Evolutionary conservation across 225 moss, liverwort and hornwort genomes (phyloP), one percentile per base, ranked within the genome.

Genomic region (Bryoerythrophyllum caledonicum): DNA sequence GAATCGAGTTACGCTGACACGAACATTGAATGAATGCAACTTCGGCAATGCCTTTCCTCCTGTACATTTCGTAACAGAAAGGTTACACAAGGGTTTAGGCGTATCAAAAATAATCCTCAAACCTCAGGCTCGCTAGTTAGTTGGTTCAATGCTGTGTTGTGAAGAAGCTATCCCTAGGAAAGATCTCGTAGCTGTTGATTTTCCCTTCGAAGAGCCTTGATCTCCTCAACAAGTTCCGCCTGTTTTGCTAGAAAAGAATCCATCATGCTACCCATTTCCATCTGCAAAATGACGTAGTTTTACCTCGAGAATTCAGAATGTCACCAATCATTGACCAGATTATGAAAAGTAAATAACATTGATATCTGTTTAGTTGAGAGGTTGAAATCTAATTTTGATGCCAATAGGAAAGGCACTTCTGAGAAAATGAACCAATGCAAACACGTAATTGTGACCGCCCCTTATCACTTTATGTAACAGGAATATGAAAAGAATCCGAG

Each of bases 251-350:
- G 19, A 55, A 93, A 83, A 12, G 68, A 84, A 70, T 91, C 83
- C 89, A 89, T 91, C 87, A 89, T 91, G 65, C 65, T 82, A 64
- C 75, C 68, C 89, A 89, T 91, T 74, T 91, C 89, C 78, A 82
- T 86, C 90, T 92, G 92, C 81, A 74, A 20, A 37, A 37, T 20
- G 9, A 64, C 26, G 12, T 12, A 10, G 37, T 25, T 15, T 38
- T 37, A 34, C 52, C 37, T n/a, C n/a, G n/a, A n/a, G n/a, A n/a
- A n/a, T 49, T 63, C 25, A 52, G 25, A 38, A 63, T 34, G 62
- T 7, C 21, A 51, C 17, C 61, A 11, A 6, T 40, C 28, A 44
- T 21, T 46, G 15, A 32, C 20, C 26, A 5, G 26, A 27, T 59
- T 19, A 30, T 43, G 14, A 30, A 28, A 10, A 44, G n/a, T 46